These are phyloP conservation scores for Rhizopus arrhizus DNA, from an alignment of 371 early-diverging fungal genomes.

Conservation along the genomic window DNA sequence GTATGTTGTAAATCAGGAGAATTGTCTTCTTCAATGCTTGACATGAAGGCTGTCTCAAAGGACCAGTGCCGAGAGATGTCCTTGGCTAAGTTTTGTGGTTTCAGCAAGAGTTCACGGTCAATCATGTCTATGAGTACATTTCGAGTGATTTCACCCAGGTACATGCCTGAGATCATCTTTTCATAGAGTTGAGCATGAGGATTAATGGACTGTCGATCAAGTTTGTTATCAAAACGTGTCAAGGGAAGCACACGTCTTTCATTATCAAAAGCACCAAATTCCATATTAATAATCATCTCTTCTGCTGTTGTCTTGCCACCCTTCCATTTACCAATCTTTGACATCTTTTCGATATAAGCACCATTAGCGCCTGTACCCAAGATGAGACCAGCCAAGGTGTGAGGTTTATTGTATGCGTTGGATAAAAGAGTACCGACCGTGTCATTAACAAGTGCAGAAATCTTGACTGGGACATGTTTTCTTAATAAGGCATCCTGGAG, in stretches of 20 bases:
- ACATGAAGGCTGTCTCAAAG: constrained; percentile 93
- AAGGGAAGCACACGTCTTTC: constrained; percentile 76
- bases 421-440: constrained; percentile 93
- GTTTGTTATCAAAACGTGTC: constrained; percentile 81
- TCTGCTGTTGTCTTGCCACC: constrained; percentile 37
- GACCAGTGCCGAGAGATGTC: constrained; percentile 73
- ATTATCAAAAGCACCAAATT: constrained; percentile 90
- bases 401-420: constrained; percentile 81
- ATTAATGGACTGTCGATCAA: constrained; percentile 84
- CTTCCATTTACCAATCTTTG: constrained; percentile 75
- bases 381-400: constrained; percentile 86
- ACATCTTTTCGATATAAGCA: constrained; percentile 86
- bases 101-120: constrained; percentile 79
- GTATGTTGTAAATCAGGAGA: constrained; percentile 65
- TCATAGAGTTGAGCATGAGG: constrained; percentile 86
- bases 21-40: constrained; percentile 85
- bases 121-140: constrained; percentile 79
- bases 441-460: constrained; percentile 94
- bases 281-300: constrained; percentile 93
- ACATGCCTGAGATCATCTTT: constrained; percentile 96
- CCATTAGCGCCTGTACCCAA: constrained; percentile 97
- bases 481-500: constrained; percentile 84
- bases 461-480: constrained; percentile 71
- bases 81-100: constrained; percentile 52
- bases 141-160: constrained; percentile 91